Evolutionary conservation across 2,329 filamentous ascomycete species (phyloP).

Genomic region (Dryadomyces quercivorus): DNA sequence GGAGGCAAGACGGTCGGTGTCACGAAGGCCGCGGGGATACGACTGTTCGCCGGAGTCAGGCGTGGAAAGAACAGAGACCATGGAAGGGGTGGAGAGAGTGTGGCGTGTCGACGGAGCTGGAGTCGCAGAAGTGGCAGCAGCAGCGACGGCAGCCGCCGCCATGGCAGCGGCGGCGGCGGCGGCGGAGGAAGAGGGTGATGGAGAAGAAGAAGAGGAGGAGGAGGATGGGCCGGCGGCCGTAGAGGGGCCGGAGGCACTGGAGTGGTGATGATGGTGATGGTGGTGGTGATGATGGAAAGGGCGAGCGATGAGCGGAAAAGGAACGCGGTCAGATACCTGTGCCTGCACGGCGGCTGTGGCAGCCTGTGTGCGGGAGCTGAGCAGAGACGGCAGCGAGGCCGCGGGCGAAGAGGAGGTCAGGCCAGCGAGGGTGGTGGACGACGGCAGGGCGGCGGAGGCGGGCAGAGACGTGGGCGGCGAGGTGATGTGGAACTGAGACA

Average conservation of each 20-base stretch:
- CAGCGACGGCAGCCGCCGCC: constrained; percentile 3
- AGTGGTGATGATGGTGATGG: constrained; percentile 34
- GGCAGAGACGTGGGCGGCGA: constrained; percentile 52
- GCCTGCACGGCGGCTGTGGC: background rate
- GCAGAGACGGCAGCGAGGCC: background rate
- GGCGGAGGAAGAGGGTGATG: background rate
- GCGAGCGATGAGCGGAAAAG: constrained; percentile 2
- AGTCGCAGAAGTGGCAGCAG: constrained; percentile 3
- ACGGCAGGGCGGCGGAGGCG: constrained; percentile 31
- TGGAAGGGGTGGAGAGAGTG: constrained; percentile 33
- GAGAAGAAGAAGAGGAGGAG: background rate
- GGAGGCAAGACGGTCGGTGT: constrained; percentile 70
- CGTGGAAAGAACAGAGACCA: constrained; percentile 52
- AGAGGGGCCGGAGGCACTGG: constrained; percentile 8
- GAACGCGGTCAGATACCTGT: background rate
- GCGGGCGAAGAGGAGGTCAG: background rate
- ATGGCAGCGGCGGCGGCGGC: background rate
- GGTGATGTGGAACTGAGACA: constrained; percentile 48
- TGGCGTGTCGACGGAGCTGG: constrained; percentile 15
- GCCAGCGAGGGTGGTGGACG: background rate
- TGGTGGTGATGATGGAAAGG: constrained; percentile 15
- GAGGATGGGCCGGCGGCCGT: background rate
- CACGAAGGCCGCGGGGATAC: constrained; percentile 70
- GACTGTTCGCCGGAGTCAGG: constrained; percentile 54
- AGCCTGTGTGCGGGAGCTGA: background rate